Base-by-base conservation (phyloP, 768 basidiomycete species). In the Hemileccinum impolitum region DNA sequence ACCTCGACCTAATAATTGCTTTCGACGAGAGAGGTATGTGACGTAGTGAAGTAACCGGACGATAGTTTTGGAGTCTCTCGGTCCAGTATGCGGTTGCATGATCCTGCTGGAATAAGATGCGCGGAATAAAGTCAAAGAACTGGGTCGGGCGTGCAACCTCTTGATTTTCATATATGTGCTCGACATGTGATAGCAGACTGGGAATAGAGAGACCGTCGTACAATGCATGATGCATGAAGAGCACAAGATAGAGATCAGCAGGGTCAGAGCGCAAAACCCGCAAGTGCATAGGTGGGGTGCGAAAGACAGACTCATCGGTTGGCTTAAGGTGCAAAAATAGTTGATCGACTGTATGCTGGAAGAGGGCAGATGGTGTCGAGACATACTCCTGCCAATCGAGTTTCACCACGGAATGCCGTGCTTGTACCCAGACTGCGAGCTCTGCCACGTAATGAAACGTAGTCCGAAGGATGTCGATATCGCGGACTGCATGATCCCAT, bases 141-240 rank as follows among this genome's bases (percentile, higher is more conserved):
- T 75, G 73, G 3, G 41, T 45, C 0, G 55, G 25, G n/a, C 28
- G 26, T 2, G 50, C 26, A 32, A 37, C 54, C 25, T 34, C 52
- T 35, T 28, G 45, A 18, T 58, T 59, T 25, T 40, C 45, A 49
- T 77, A 77, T 9, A 67, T 42, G 14, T 47, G 40, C 37, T 69
- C 57, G 2, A 77, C 61, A 23, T 58, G 45, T 11, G 64, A 50
- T 12, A 76, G 51, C 7, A 78, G 62, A 23, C 57, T 62, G n/a
- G 59, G 59, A 15, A 77, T 53, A 11, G 76, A 74, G 23, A 71
- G 39, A 11, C 76, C 76, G 49, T 78, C 76, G 47, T 78, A 78
- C 17, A 77, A 50, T 3, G 75, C 74, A 53, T 78, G 76, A 53
- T 78, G 76, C 63, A 77, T 67, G 35, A 70, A 65, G 3, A 78